Base-by-base conservation (phyloP, 2,329 filamentous ascomycete species). In the Phaeosphaeria sp. region DNA sequence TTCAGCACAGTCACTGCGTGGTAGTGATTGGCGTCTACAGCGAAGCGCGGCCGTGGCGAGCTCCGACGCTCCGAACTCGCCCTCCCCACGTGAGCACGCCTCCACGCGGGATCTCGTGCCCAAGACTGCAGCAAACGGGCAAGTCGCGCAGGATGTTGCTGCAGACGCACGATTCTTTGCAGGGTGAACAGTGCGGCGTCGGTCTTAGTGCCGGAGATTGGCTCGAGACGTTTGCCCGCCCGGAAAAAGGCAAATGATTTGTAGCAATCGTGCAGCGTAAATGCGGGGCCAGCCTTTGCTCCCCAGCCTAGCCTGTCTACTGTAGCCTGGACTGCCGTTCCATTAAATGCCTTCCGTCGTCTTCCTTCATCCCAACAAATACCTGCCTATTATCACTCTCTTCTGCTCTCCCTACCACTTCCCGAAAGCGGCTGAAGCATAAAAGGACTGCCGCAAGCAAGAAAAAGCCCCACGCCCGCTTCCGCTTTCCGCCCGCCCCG, bases 141-240 rank as follows among this genome's bases (percentile, higher is more conserved):
- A 6, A 44, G 20, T 44, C 42, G 11, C 42, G n/a, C 42, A 36
- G 30, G 15, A 36, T 3, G 11, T 13, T 13, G 30, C 30, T 36
- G 30, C 30, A 36, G 61, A 56, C 52, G 61, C 59, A 57, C 51
- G 55, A 61, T 58, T 60, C 56, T 60, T 53, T 64, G 63, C 64
- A 66, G 59, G 30, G 30, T 36, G 30, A 6, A 6, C 30, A 36
- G 30, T 36, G 30, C 30, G 30, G 30, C 30, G 11, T 13, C 30
- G 30, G 30, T 36, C 11, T 36, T 36, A 36, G 30, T 36, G 30
- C 30, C 30, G 30, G 30, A 36, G 30, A 36, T 36, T 36, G 30
- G 48, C 42, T 63, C 57, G 55, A 59, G 57, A 56, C 51, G 50
- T 55, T 45, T 49, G 51, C 47, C 50, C 36, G 51, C 51, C 30